A percentile compares a stretch with the other conserved stretches of the same genome.
These are phyloP conservation scores for Nitzschia sp. DNA, from an alignment of 108 stramenopile species.

Conservation along the genomic window DNA sequence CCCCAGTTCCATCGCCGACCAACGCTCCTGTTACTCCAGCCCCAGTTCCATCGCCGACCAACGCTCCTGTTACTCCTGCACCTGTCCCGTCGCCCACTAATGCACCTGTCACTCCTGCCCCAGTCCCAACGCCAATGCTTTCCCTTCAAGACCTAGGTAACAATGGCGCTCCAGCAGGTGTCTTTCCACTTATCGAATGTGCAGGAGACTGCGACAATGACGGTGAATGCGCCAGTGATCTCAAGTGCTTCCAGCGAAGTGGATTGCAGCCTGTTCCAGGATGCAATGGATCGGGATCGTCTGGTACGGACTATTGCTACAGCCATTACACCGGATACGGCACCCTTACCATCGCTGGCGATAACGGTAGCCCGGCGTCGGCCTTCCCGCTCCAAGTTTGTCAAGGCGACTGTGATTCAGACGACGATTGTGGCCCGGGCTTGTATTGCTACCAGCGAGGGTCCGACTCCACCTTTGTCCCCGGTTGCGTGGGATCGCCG, in stretches of 20 bases:
- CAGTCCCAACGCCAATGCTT: neutral
- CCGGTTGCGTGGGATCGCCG: neutral
- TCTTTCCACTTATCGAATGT: constrained; percentile 26
- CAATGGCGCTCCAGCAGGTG: constrained; percentile 16
- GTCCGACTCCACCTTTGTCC: neutral
- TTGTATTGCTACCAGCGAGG: constrained; percentile 20
- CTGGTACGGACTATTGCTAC: constrained; percentile 46
- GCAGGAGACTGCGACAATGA: constrained; percentile 33
- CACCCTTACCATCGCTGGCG: neutral
- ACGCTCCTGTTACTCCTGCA: no score
- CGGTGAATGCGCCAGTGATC: neutral
- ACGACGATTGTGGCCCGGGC: constrained; percentile 24
- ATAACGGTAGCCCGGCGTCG: constrained; percentile 14
- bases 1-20: neutral
- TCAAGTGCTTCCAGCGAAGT: constrained; percentile 40
- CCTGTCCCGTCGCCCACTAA: neutral
- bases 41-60: neutral
- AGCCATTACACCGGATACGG: neutral
- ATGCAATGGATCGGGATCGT: constrained; percentile 39
- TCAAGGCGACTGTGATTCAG: constrained; percentile 28
- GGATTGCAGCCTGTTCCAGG: constrained; percentile 45
- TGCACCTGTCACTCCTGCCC: neutral
- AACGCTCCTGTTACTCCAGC: neutral
- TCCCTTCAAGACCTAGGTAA: neutral
- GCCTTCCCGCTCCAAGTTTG: constrained; percentile 26